These are phyloP conservation scores for Omphalea diandra DNA, from an alignment of 441 rosid genomes.

Conservation along the genomic window DNA sequence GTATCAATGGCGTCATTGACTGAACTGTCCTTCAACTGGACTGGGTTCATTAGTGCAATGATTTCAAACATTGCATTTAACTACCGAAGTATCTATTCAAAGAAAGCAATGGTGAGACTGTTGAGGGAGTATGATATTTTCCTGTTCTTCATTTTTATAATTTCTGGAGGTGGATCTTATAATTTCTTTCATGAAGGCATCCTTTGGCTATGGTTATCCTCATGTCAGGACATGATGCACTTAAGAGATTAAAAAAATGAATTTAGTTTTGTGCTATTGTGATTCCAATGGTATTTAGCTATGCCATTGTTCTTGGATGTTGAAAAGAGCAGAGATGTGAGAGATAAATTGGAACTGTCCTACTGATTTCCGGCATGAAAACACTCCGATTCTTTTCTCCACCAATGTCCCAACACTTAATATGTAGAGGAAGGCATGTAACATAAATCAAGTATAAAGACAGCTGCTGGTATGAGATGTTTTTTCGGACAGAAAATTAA, in stretches of 20 bases:
- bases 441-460: neutral
- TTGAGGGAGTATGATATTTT: neutral
- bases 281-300: neutral
- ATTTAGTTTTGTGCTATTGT: neutral
- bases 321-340: neutral
- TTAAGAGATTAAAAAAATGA: no score
- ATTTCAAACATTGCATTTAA: constrained; percentile 64
- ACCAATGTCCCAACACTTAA: neutral
- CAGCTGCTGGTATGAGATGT: neutral
- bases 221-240: neutral
- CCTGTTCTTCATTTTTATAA: neutral
- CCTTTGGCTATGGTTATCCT: neutral
- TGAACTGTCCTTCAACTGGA: constrained; percentile 73
- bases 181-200: neutral
- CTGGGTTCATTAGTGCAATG: constrained; percentile 67
- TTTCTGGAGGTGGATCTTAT: neutral
- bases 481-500: neutral
- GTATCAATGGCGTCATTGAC: constrained; percentile 67
- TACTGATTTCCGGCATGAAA: neutral
- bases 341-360: neutral
- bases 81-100: constrained; percentile 65
- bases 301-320: neutral
- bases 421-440: neutral
- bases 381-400: neutral
- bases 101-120: constrained; percentile 61